phyloP scores from a whole-genome alignment of 2,329 filamentous ascomycete genomes.

The Phaeoacremonium minimum region DNA sequence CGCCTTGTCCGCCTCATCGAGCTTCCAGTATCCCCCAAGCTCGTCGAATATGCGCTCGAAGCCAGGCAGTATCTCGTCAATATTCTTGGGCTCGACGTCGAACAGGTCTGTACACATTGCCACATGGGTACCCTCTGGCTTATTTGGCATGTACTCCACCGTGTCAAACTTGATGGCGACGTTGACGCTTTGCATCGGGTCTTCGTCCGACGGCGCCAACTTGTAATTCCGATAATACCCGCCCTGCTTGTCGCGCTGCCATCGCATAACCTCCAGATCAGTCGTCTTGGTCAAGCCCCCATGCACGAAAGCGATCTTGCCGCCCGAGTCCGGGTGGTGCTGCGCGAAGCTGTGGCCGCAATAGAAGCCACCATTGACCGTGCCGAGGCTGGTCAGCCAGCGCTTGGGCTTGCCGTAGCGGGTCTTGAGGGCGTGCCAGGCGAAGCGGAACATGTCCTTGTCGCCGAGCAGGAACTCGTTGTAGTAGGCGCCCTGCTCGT shows the following conservation, averaged over 20 bases:
- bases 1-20: no score
- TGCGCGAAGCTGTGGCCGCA: slow-evolving; percentile 27
- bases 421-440: slow-evolving; percentile 27
- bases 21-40: neutral
- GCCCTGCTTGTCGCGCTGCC: slow-evolving; percentile 16
- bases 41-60: neutral
- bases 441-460: slow-evolving; percentile 27
- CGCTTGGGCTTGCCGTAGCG: slow-evolving; percentile 19
- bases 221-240: slow-evolving; percentile 24
- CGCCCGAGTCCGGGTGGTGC: slow-evolving; percentile 23
- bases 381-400: slow-evolving; percentile 24
- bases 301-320: slow-evolving; percentile 22
- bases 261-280: slow-evolving; percentile 14
- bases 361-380: slow-evolving; percentile 17
- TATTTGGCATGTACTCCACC: slow-evolving; percentile 8
- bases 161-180: slow-evolving; percentile 12
- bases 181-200: slow-evolving; percentile 5
- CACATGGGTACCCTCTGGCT: slow-evolving; percentile 4
- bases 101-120: slow-evolving; percentile 12
- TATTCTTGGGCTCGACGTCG: slow-evolving; percentile 8
- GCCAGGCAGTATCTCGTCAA: slow-evolving; percentile 10
- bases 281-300: slow-evolving; percentile 24
- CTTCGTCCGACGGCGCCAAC: slow-evolving; percentile 7
- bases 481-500: slow-evolving; percentile 13
- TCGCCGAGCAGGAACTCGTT: slow-evolving; percentile 23